Evolutionary conservation across 1,139 yeast genomes (phyloP), one percentile per base, ranked within the genome.

Genomic region (Sugiyamaella castrensis): DNA sequence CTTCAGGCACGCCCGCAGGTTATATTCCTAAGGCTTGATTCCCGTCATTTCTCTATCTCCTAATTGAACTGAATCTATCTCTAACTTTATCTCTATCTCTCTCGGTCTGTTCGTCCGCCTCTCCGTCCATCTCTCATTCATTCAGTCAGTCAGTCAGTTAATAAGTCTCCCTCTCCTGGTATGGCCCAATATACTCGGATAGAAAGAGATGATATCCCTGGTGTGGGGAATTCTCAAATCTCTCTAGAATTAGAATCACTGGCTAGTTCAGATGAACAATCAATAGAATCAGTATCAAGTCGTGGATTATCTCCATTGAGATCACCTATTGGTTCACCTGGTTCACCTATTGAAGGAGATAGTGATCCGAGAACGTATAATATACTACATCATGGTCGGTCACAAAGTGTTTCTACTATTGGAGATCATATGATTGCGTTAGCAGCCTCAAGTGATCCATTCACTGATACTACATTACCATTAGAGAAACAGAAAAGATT

Each of bases 161-260:
- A n/a, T n/a, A n/a, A n/a, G n/a, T n/a, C n/a, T 19, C 3, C 5
- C 24, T 19, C 24, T 19, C 5, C 5, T 19, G 5, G 3, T 4
- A 19, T 19, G 24, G 41, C 38, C 13, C 29, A 43, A 19, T 37
- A 33, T 27, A 38, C 42, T 13, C 42, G 38, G 24, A 28, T 44
- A 37, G 47, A 31, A 8, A 27, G 37, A 19, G 44, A 34, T 26
- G 43, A 13, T 34, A 38, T 38, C 27, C 41, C n/a, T 27, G 46
- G 42, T 27, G 19, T 36, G 32, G 51, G 56, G 12, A 71, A 67
- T 48, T 66, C 47, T 7, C 43, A 45, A 13, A 15, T 39, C n/a
- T 46, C 70, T 11, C 53, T 68, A 39, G 72, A 68, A 52, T 60
- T 68, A 40, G 64, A 64, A 35, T 67, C 71, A 11, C 54, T 68